phyloP scores from a whole-genome alignment of 2,329 filamentous ascomycete genomes.

The Ophiocordyceps polyrhachis-furcata region DNA sequence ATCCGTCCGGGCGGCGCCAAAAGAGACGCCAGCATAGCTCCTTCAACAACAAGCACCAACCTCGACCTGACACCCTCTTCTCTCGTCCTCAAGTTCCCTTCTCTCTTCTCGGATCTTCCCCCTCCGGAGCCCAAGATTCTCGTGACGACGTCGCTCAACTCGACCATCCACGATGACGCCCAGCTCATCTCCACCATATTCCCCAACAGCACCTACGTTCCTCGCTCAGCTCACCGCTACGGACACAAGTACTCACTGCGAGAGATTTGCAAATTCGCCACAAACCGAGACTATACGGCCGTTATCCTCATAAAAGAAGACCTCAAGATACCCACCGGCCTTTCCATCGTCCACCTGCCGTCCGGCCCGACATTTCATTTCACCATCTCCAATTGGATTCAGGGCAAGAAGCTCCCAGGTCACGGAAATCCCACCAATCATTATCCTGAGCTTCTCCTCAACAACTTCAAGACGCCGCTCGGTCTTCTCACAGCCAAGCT shows the following conservation, averaged over 20 bases:
- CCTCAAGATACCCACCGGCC: constrained; percentile 61
- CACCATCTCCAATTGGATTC: constrained; percentile 74
- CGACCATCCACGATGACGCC: constrained; percentile 70
- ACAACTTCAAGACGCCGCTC: constrained; percentile 87
- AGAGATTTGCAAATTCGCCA: constrained; percentile 75
- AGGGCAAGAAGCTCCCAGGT: constrained; percentile 71
- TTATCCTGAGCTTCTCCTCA: constrained; percentile 76
- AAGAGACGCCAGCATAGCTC: constrained; percentile 31
- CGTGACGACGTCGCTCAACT: constrained; percentile 79
- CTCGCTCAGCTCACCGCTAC: constrained; percentile 65
- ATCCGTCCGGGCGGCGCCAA: constrained; percentile 23
- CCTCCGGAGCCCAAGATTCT: constrained; percentile 63
- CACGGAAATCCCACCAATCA: constrained; percentile 80
- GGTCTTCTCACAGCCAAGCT: constrained; percentile 75
- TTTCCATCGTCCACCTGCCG: constrained; percentile 74
- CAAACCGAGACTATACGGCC: constrained; percentile 65
- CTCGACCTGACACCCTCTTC: constrained; percentile 43
- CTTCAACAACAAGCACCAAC: constrained; percentile 43
- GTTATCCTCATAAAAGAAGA: constrained; percentile 80
- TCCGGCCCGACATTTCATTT: constrained; percentile 85
- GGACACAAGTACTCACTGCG: constrained; percentile 80
- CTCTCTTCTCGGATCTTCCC: constrained; percentile 39
- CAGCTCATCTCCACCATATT: constrained; percentile 63
- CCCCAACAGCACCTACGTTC: constrained; percentile 75
- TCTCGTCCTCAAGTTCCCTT: constrained; percentile 41